phyloP scores from a whole-genome alignment of 495 filamentous ascomycete species.

The Penicillium manginii region DNA sequence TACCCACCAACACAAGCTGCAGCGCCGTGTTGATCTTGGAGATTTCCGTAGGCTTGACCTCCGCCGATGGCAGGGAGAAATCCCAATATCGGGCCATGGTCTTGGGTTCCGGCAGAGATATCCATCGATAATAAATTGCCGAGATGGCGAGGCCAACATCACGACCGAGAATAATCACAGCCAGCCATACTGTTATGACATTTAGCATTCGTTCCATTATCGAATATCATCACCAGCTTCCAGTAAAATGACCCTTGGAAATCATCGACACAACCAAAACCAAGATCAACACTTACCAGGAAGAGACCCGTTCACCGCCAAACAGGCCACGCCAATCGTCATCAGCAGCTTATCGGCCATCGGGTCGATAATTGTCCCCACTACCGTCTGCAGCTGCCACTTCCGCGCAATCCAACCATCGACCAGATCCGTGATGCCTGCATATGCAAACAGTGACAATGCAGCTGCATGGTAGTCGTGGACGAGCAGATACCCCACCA shows the following conservation, averaged over 20 bases:
- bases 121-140: slow-evolving; percentile 94
- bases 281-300: slow-evolving; percentile 62
- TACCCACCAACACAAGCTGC: slow-evolving; percentile 77
- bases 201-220: not conserved
- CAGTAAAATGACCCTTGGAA: too few relatives aligned
- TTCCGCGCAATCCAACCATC: slow-evolving; percentile 90
- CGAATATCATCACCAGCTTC: too few relatives aligned
- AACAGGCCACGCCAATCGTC: slow-evolving; percentile 83
- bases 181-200: slow-evolving; percentile 70
- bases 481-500: slow-evolving; percentile 87
- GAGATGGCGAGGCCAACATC: slow-evolving; percentile 86
- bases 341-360: slow-evolving; percentile 97
- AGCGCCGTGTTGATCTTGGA: slow-evolving; percentile 88
- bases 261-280: too few relatives aligned
- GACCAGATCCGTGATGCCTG: slow-evolving; percentile 85
- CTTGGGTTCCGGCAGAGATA: slow-evolving; percentile 88
- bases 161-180: slow-evolving; percentile 84
- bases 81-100: slow-evolving; percentile 97
- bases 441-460: slow-evolving; percentile 85
- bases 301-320: slow-evolving; percentile 79
- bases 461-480: slow-evolving; percentile 78
- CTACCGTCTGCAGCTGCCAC: slow-evolving; percentile 88
- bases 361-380: slow-evolving; percentile 94
- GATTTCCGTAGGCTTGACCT: slow-evolving; percentile 88
- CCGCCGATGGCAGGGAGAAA: slow-evolving; percentile 88